Base-by-base conservation (phyloP, 345 rosid genomes). In the Lepidium africanum region DNA sequence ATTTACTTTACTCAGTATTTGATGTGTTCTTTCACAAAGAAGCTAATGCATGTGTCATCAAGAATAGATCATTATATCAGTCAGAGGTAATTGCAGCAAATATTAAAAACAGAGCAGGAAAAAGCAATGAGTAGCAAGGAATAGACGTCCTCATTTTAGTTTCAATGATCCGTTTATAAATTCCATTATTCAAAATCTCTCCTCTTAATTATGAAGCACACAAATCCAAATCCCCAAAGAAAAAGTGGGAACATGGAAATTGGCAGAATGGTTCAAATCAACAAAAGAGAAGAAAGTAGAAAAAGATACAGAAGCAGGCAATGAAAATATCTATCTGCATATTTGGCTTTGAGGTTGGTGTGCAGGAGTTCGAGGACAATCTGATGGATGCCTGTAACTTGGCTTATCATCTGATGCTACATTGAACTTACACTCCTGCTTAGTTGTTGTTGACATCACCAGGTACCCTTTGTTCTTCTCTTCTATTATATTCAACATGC, bases 271-370 rank as follows among this genome's bases (percentile, higher is more conserved):
- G 70, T 56, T 72, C 43, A 55, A 60, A 55, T 58, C 50, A 39
- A 66, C 14, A 39, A 32, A 55, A 19, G 41, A 59, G 68, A 46
- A 23, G 37, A 15, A 30, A 53, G 10, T 36, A 3, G 35, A 61
- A 51, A 53, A 51, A 42, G 63, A 53, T 51, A 2, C 58, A 69
- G 46, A 59, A 47, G 50, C 73, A 69, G 16, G 64, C 50, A 53
- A 49, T 30, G 56, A 25, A 37, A 6, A 71, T 43, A 59, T 14
- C 57, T 83, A 83, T 82, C 75, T 86, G 82, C 91, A 83, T 81
- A 86, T 76, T 42, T 87, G 91, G 25, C 79, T 86, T 25, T 82
- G 87, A 77, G 84, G 79, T 63, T 75, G 82, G 60, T 77, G 86
- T 12, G 86, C 66, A 19, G 86, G 86, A 67, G 85, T 77, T 36